These are phyloP conservation scores for Sphagnum fallax DNA, from an alignment of 228 moss, liverwort and hornwort genomes.

Conservation along the genomic window DNA sequence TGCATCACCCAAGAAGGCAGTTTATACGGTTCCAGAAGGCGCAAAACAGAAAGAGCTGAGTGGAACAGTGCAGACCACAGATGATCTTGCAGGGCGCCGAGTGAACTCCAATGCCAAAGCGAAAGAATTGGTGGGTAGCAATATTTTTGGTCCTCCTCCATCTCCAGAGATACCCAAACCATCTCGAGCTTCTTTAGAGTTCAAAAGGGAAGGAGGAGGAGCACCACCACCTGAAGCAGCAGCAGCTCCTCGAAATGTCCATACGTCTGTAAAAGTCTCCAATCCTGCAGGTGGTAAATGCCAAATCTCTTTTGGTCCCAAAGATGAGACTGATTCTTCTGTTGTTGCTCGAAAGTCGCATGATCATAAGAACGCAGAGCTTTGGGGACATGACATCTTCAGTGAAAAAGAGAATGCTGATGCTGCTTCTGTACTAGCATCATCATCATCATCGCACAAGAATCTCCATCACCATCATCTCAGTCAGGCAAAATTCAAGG, in stretches of 20 bases:
- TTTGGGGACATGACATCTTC: slow-evolving; percentile 35
- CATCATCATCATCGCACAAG: slow-evolving; percentile 5
- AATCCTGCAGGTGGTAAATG: slow-evolving; percentile 45
- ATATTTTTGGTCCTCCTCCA: slow-evolving; percentile 72
- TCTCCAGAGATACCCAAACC: slow-evolving; percentile 41
- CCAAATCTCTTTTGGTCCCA: slow-evolving; percentile 26
- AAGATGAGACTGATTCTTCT: slow-evolving; percentile 25
- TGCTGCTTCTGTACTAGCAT: not conserved
- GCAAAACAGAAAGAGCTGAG: slow-evolving; percentile 62
- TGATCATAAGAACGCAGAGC: slow-evolving; percentile 39
- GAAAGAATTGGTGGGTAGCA: slow-evolving; percentile 84
- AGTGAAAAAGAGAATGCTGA: slow-evolving; percentile 12
- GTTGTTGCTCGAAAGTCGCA: slow-evolving; percentile 21
- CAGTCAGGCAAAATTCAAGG: slow-evolving; percentile 70
- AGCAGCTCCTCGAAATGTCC: slow-evolving; percentile 45
- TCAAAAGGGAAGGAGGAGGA: slow-evolving; percentile 68
- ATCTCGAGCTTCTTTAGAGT: slow-evolving; percentile 45
- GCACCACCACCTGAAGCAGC: slow-evolving; percentile 14
- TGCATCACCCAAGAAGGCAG: slow-evolving; percentile 45
- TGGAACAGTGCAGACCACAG: slow-evolving; percentile 55
- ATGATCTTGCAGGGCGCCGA: slow-evolving; percentile 55
- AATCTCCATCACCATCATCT: slow-evolving; percentile 51
- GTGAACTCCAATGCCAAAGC: slow-evolving; percentile 76
- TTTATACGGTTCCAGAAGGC: slow-evolving; percentile 55
- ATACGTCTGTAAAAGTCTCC: slow-evolving; percentile 55